phyloP scores from a whole-genome alignment of 257 asterid genomes.

The Rehmannia glutinosa region DNA sequence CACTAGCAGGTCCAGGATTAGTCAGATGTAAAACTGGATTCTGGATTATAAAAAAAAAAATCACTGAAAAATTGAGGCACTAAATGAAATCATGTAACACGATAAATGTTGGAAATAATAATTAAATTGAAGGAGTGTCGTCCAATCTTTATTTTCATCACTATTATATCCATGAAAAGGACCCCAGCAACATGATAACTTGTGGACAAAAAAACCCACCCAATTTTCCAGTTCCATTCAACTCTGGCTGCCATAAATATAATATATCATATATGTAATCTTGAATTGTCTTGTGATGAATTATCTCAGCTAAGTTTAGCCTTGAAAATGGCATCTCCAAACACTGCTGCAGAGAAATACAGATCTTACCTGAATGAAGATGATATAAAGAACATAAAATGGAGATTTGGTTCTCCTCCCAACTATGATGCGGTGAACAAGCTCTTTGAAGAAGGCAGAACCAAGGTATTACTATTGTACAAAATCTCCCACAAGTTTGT shows the following conservation, averaged over 20 bases:
- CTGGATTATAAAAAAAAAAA: too few species aligned
- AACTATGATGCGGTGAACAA: constrained; percentile 59
- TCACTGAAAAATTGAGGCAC: too few species aligned
- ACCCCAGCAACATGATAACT: background rate
- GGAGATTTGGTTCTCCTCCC: constrained; percentile 61
- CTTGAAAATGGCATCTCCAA: constrained; percentile 33
- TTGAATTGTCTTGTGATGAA: background rate
- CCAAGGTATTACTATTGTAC: constrained; percentile 62
- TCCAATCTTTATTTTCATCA: too few species aligned
- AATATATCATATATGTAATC: background rate
- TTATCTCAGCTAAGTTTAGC: background rate
- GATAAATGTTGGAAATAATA: too few species aligned
- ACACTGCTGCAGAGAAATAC: constrained; percentile 29
- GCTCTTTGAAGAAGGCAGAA: constrained; percentile 73
- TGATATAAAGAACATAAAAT: constrained; percentile 38
- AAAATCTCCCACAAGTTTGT: too few species aligned
- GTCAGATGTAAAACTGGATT: too few species aligned
- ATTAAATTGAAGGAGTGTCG: too few species aligned
- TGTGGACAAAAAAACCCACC: background rate
- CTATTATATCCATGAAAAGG: background rate
- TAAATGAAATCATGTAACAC: too few species aligned
- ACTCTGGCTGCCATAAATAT: background rate
- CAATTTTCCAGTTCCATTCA: background rate
- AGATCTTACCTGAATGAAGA: constrained; percentile 53
- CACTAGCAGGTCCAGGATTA: too few species aligned